Conservation (phyloP, 2,329 filamentous ascomycete genomes). For the Cladophialophora exuberans region DNA sequence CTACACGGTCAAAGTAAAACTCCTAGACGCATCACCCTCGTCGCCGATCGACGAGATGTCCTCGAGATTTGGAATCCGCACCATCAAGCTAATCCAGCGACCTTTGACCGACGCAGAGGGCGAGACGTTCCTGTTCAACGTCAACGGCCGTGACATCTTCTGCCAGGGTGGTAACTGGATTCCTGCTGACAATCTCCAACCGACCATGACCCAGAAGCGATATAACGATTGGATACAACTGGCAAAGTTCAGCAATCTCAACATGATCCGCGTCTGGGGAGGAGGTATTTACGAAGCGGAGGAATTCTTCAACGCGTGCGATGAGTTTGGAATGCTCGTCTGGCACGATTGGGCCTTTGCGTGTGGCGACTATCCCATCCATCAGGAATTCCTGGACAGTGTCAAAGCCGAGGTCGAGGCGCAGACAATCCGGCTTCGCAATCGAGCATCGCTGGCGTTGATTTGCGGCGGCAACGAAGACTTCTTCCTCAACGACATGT, state of each 20-base stretch:
- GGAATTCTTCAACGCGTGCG: slow-evolving; percentile 73
- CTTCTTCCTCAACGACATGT: slow-evolving; percentile 83
- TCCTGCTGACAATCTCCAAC: slow-evolving; percentile 63
- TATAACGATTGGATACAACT: slow-evolving; percentile 65
- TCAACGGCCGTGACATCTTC: slow-evolving; percentile 70
- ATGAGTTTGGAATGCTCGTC: slow-evolving; percentile 77
- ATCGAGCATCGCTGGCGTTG: slow-evolving; percentile 85
- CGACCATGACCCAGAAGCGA: slow-evolving; percentile 54
- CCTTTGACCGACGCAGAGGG: slow-evolving; percentile 52
- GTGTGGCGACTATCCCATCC: slow-evolving; percentile 74
- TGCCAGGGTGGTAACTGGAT: slow-evolving; percentile 70
- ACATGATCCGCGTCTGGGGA: slow-evolving; percentile 70
- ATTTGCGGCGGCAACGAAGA: slow-evolving; percentile 96
- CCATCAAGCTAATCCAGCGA: slow-evolving; percentile 47
- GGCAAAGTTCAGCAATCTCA: slow-evolving; percentile 63
- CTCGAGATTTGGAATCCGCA: slow-evolving; percentile 60
- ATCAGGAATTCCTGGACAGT: slow-evolving; percentile 63
- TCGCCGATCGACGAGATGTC: slow-evolving; percentile 44
- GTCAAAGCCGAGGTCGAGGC: slow-evolving; percentile 68
- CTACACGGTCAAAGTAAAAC: slow-evolving; percentile 56
- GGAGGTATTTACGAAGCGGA: slow-evolving; percentile 79
- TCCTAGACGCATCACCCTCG: slow-evolving; percentile 31
- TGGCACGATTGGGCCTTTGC: slow-evolving; percentile 90
- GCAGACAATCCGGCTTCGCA: slow-evolving; percentile 70
- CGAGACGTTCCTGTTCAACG: slow-evolving; percentile 65